These are phyloP conservation scores for Ophiostoma triangulosporum DNA, from an alignment of 2,329 filamentous ascomycete genomes.

Conservation along the genomic window DNA sequence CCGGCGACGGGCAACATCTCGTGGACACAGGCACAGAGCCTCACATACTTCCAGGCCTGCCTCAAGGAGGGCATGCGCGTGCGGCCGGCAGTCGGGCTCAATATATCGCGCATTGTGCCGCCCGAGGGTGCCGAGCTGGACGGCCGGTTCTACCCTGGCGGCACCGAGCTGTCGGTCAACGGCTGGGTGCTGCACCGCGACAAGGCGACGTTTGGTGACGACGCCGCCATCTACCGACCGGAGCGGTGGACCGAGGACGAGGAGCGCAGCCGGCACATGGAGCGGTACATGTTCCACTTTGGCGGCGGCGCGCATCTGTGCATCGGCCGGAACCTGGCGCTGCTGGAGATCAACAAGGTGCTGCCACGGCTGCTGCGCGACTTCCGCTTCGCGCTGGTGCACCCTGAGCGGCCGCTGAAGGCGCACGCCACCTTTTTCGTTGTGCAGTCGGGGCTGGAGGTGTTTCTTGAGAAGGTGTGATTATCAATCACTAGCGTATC, in stretches of 20 bases:
- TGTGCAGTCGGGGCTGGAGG: constrained; percentile 41
- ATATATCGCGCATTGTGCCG: constrained; percentile 38
- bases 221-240: constrained; percentile 37
- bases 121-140: constrained; percentile 37
- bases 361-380: constrained; percentile 39
- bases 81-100: constrained; percentile 40
- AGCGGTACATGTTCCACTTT: constrained; percentile 44
- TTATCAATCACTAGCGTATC: too few species aligned
- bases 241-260: constrained; percentile 40
- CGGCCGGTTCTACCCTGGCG: constrained; percentile 36
- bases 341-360: constrained; percentile 47
- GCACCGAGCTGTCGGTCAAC: constrained; percentile 39
- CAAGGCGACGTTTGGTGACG: constrained; percentile 32
- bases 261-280: constrained; percentile 32
- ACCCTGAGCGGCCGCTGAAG: constrained; percentile 34
- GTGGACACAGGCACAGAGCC: constrained; percentile 32
- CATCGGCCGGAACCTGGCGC: constrained; percentile 40
- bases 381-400: constrained; percentile 38
- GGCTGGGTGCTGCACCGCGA: constrained; percentile 40
- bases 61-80: constrained; percentile 43
- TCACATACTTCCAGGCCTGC: constrained; percentile 43
- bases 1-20: constrained; percentile 29
- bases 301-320: constrained; percentile 41
- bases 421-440: constrained; percentile 47
- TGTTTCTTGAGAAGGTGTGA: constrained; percentile 32